These are phyloP conservation scores for Nakazawaea ambrosiae DNA, from an alignment of 805 yeast species.

Conservation along the genomic window DNA sequence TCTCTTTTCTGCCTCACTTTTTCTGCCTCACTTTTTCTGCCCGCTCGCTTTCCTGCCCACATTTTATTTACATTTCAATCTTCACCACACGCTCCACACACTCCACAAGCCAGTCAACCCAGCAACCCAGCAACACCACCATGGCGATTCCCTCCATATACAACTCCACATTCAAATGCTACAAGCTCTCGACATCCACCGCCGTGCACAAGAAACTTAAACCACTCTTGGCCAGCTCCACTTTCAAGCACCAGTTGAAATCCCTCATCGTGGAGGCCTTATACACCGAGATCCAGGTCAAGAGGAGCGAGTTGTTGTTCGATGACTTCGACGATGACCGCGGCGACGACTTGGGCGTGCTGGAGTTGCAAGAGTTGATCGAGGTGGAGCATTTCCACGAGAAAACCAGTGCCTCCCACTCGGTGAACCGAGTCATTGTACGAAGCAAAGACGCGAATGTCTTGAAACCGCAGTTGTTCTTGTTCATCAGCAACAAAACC, in stretches of 20 bases:
- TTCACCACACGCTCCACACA: no score
- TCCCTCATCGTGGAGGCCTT: background rate
- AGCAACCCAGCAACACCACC: background rate
- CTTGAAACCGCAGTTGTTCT: constrained; percentile 4
- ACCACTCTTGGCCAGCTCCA: background rate
- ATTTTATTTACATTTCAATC: no score
- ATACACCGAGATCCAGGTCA: constrained; percentile 3
- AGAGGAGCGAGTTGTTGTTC: constrained; percentile 1
- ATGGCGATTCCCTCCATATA: background rate
- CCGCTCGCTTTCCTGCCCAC: no score
- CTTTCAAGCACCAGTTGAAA: background rate
- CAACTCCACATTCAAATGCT: constrained; percentile 6
- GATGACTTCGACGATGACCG: background rate
- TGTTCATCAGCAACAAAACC: constrained; percentile 6
- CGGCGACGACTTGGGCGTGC: background rate
- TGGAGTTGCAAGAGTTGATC: constrained; percentile 2
- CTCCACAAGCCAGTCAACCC: no score
- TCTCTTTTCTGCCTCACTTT: no score
- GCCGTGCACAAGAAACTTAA: background rate
- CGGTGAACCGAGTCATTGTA: constrained; percentile 2
- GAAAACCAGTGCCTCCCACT: background rate
- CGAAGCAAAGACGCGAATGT: constrained; percentile 3
- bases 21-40: no score
- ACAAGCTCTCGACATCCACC: constrained; percentile 1
- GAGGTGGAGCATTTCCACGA: constrained; percentile 1